phyloP scores from a whole-genome alignment of 768 basidiomycete species.

The Termitomyces heimii region DNA sequence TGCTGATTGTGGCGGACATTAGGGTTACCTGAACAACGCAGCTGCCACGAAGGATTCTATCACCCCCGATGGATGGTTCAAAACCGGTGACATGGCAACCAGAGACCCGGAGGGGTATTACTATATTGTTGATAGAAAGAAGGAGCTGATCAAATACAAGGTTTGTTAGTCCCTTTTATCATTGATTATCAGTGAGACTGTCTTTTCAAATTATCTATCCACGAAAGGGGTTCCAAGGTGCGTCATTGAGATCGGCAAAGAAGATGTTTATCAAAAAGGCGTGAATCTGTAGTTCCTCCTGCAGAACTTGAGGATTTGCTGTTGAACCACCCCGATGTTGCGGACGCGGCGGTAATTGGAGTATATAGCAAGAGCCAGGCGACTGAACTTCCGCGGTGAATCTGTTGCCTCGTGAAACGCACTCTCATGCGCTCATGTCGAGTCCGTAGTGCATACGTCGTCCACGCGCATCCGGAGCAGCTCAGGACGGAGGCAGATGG shows the following conservation, averaged over 20 bases:
- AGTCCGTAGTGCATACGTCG: constrained; percentile 53
- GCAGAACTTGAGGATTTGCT: constrained; percentile 81
- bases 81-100: constrained; percentile 79
- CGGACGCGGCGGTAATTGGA: constrained; percentile 80
- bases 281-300: constrained; percentile 55
- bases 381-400: constrained; percentile 76
- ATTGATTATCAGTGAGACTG: neutral
- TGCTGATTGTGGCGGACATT: neutral
- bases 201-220: neutral
- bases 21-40: constrained; percentile 75
- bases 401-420: neutral
- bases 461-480: constrained; percentile 36
- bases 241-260: constrained; percentile 1
- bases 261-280: neutral
- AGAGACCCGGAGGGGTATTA: constrained; percentile 68
- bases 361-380: constrained; percentile 59
- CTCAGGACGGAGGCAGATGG: constrained; percentile 30
- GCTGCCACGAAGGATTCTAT: constrained; percentile 65
- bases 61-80: constrained; percentile 76
- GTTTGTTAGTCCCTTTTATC: constrained; percentile 16
- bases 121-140: constrained; percentile 67
- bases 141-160: constrained; percentile 78
- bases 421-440: neutral
- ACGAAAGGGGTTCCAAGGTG: constrained; percentile 70
- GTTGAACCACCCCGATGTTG: constrained; percentile 67